Base-by-base conservation (phyloP, 1,284 basidiomycete species). In the Tilletia walkeri region DNA sequence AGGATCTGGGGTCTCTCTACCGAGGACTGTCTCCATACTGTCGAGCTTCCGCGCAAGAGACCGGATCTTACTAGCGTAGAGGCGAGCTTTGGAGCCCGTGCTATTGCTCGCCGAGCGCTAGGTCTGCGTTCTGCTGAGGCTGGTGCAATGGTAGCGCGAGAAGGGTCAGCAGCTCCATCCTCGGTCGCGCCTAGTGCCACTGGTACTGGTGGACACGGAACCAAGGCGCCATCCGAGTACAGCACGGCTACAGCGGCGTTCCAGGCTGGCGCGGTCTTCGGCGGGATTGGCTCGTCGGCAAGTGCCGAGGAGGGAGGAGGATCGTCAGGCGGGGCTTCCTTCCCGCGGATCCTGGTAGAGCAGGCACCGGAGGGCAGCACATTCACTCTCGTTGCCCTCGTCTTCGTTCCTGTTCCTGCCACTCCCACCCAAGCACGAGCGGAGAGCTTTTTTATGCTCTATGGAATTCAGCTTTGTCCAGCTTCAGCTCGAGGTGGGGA, bases 1-100 rank as follows among this genome's bases (percentile, higher is more conserved):
- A 73, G 81, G 7, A 75, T 80, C 12, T 82, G 81, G 81, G 80
- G 78, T 56, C 67, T 82, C 16, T 65, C 73, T 41, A 75, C 76
- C n/a, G 80, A 81, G 45, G 73, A 75, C 12, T 79, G 80, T 69
- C 71, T 82, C 24, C 78, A 79, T 45, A 78, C 75, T 38, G 69
- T 81, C 67, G 79, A 77, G 39, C 74, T 82, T 12, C 81, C 76
- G 59, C 41, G 65, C 41, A 66, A 41, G 16, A 24, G 41, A 24
- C 65, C 45, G n/a, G 65, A 48, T n/a, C 16, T 48, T 10, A 24
- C 24, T 12, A 18, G 14, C 18, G 18, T 9, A 14, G 59, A 63
- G 9, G 59, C 59, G 36, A 39, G 38, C 10, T 41, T 39, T 39
- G 59, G 59, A 14, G 59, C 59, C 14, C 59, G 59, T 7, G 59